A percentile compares a stretch with the other conserved stretches of the same genome.
phyloP scores from a whole-genome alignment of 371 early-diverging fungal genomes.

The Coemansia sp. region DNA sequence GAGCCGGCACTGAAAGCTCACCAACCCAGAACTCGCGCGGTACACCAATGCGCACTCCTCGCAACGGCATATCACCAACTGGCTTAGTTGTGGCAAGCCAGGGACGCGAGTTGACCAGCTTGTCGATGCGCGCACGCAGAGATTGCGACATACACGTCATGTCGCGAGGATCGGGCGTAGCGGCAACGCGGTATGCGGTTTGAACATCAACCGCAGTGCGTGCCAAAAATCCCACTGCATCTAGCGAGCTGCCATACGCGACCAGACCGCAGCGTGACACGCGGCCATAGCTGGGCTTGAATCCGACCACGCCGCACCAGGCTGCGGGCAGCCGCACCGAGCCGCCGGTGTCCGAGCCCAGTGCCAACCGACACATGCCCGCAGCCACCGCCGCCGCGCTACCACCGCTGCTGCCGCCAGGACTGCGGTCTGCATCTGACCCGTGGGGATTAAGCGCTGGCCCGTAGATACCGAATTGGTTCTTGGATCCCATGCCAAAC shows the following conservation, averaged over 20 bases:
- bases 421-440: background rate
- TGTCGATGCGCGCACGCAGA: conserved; percentile 19
- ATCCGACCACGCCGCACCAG: conserved; percentile 91
- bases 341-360: conserved; percentile 94
- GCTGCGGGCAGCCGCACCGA: conserved; percentile 92
- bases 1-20: conserved; percentile 60
- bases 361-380: conserved; percentile 68
- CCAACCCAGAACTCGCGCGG: conserved; percentile 78
- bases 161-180: conserved; percentile 33
- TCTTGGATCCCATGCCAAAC: conserved; percentile 92
- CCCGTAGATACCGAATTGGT: conserved; percentile 45
- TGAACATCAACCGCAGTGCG: conserved; percentile 58
- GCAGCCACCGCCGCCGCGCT: conserved; percentile 90
- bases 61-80: conserved; percentile 30
- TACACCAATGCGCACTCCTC: conserved; percentile 70
- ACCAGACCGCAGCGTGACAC: conserved; percentile 86
- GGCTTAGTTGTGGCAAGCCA: conserved; percentile 2
- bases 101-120: conserved; percentile 1
- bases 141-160: conserved; percentile 46
- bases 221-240: conserved; percentile 83
- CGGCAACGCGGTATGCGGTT: conserved; percentile 12
- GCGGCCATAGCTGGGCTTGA: conserved; percentile 90
- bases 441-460: conserved; percentile 46
- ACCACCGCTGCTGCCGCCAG: conserved; percentile 94
- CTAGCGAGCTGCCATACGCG: conserved; percentile 86